phyloP scores from a whole-genome alignment of 306 rosid species.

The Vigna unguiculata region DNA sequence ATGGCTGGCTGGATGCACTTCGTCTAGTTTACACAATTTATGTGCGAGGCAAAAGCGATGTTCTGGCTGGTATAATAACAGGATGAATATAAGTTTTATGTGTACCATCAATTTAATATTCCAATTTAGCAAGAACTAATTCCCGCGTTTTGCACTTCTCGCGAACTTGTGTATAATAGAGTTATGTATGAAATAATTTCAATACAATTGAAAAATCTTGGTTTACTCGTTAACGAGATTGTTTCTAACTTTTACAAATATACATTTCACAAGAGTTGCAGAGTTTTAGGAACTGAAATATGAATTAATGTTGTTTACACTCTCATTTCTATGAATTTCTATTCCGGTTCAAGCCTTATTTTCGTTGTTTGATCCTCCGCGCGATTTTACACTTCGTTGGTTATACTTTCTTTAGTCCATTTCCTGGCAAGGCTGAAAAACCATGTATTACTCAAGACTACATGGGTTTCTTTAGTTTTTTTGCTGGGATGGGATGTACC shows the following conservation, averaged over 20 bases:
- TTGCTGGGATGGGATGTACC: neutral
- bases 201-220: constrained; percentile 37
- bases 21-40: constrained; percentile 93
- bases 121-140: constrained; percentile 35
- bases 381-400: constrained; percentile 3
- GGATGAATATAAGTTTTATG: constrained; percentile 56
- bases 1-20: constrained; percentile 98
- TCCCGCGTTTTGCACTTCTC: constrained; percentile 27
- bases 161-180: constrained; percentile 56
- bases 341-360: neutral
- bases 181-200: constrained; percentile 48
- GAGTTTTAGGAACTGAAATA: constrained; percentile 17
- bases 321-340: neutral
- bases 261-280: constrained; percentile 36
- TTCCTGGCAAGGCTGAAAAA: constrained; percentile 14
- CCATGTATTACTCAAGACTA: neutral
- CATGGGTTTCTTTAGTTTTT: constrained; percentile 1
- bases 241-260: constrained; percentile 1
- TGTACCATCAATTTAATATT: constrained; percentile 46
- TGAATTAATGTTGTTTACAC: neutral
- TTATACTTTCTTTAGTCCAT: neutral
- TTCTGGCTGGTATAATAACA: constrained; percentile 84
- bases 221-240: constrained; percentile 20
- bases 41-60: constrained; percentile 91
- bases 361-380: neutral